Conservation (phyloP, 805 yeast genomes). For the Cyberlindnera sargentensis region DNA sequence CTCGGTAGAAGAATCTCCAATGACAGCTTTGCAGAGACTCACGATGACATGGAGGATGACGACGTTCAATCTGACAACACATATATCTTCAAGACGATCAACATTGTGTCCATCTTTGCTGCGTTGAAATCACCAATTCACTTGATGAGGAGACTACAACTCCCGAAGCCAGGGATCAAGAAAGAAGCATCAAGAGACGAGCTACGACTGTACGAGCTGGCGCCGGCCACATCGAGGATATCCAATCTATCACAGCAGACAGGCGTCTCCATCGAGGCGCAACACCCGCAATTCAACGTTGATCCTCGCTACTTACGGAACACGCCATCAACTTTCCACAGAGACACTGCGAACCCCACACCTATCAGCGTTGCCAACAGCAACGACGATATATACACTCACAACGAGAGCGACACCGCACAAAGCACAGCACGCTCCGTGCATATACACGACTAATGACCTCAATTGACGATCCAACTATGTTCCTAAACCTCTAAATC, state of each 20-base stretch:
- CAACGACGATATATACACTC: too few species aligned
- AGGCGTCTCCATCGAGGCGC: conserved; percentile 16
- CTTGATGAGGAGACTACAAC: not conserved
- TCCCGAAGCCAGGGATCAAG: not conserved
- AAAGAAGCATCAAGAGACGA: not conserved
- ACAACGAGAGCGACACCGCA: too few species aligned
- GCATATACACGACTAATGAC: not conserved
- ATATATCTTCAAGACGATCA: conserved; percentile 16
- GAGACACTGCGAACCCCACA: conserved; percentile 5
- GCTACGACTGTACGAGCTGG: not conserved
- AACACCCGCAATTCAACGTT: conserved; percentile 21
- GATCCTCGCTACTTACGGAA: conserved; percentile 21
- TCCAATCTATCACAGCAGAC: conserved; percentile 9
- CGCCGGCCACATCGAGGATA: conserved; percentile 1
- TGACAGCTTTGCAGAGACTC: conserved; percentile 30
- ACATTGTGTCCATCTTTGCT: conserved; percentile 12
- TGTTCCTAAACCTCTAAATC: too few species aligned
- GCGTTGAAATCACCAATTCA: conserved; percentile 6
- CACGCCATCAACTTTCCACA: conserved; percentile 20
- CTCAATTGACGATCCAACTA: not conserved
- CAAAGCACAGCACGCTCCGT: too few species aligned
- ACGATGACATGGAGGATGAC: conserved; percentile 7
- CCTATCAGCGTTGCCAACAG: conserved; percentile 8
- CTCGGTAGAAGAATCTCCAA: conserved; percentile 51
- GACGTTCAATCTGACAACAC: conserved; percentile 1